Percentiles rank a stretch among this genome's conserved stretches.
phyloP scores from a whole-genome alignment of 2,329 filamentous ascomycete genomes.

The Alternaria alternata region DNA sequence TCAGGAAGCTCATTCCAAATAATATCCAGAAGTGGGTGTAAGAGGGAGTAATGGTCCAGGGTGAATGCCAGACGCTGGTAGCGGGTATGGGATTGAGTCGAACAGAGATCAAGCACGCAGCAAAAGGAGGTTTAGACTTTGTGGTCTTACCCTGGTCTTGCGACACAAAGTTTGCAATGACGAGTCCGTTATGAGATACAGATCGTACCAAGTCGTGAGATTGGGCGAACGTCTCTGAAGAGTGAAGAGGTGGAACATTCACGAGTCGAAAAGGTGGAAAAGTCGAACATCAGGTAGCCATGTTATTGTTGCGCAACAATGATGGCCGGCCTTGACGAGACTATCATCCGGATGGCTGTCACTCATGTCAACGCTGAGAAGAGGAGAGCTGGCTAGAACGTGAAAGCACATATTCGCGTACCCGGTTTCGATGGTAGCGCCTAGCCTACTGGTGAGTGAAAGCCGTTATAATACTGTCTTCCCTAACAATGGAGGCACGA shows the following conservation, averaged over 20 bases:
- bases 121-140: neutral
- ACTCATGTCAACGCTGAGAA: neutral
- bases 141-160: neutral
- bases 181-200: neutral
- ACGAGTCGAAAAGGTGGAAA: neutral
- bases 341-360: neutral
- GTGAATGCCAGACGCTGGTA: too few species aligned
- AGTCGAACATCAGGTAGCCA: neutral
- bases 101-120: too few species aligned
- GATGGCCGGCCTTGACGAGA: neutral
- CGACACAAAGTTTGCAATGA: neutral
- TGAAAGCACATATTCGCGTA: neutral
- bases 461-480: neutral
- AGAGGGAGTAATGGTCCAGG: neutral
- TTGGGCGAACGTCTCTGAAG: too few species aligned
- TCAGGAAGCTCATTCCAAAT: slow-evolving; percentile 47
- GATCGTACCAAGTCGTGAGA: neutral
- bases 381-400: neutral
- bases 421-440: neutral
- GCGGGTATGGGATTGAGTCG: too few species aligned
- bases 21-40: slow-evolving; percentile 48
- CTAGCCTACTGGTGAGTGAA: neutral
- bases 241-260: neutral
- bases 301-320: neutral
- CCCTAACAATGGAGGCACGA: neutral